Conservation (phyloP, 441 rosid species). For the Erodium chrysanthum region DNA sequence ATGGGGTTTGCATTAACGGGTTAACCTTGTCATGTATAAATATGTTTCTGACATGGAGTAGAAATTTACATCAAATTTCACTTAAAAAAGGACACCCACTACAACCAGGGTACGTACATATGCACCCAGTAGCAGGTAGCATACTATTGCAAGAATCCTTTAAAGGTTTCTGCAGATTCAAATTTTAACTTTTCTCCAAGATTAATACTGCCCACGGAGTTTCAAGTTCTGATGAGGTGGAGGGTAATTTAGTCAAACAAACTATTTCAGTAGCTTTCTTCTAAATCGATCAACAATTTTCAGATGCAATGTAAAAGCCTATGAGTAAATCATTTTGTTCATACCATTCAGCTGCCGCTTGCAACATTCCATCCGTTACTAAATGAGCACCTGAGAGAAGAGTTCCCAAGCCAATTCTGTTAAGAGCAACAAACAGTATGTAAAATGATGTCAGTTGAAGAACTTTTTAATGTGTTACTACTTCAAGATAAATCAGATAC, state of each 20-base stretch:
- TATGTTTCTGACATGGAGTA: not conserved
- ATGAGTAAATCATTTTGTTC: conserved; percentile 2
- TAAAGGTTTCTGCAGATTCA: not conserved
- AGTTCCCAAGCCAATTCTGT: conserved; percentile 85
- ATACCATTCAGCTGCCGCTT: conserved; percentile 88
- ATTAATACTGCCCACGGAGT: not conserved
- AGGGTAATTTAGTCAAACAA: not conserved
- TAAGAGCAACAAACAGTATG: conserved; percentile 12
- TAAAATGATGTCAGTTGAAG: conserved; percentile 11
- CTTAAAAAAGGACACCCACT: not conserved
- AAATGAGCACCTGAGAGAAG: conserved; percentile 71
- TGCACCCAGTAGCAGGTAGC: not conserved
- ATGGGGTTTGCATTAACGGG: not conserved
- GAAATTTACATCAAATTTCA: not conserved
- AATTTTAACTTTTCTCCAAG: not conserved
- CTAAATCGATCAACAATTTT: too few species aligned
- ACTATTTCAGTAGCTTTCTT: not conserved
- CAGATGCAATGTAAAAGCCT: not conserved
- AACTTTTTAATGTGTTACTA: not conserved
- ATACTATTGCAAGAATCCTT: not conserved
- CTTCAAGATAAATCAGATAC: not conserved
- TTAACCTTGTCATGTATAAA: not conserved
- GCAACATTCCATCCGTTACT: conserved; percentile 82
- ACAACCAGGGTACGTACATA: not conserved
- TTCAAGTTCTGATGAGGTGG: not conserved